phyloP scores from a whole-genome alignment of 495 filamentous ascomycete species.

The Talaromyces ruber region DNA sequence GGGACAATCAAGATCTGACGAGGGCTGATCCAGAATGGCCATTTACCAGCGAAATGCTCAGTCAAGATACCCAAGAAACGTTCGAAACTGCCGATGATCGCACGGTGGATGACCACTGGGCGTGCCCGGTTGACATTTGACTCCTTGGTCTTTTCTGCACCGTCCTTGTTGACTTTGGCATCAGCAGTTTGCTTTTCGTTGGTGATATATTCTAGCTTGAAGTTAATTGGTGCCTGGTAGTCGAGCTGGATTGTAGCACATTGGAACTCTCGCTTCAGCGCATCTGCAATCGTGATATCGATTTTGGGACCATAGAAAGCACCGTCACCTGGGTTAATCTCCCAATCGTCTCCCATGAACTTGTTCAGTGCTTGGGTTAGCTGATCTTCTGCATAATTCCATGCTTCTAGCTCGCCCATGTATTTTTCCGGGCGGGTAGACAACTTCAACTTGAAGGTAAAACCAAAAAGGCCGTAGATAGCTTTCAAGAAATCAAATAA shows the following conservation, averaged over 20 bases:
- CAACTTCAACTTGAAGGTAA: constrained; percentile 92
- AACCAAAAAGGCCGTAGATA: constrained; percentile 86
- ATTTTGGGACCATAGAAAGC: constrained; percentile 98
- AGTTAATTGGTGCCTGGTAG: constrained; percentile 82
- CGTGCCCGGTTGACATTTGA: constrained; percentile 65
- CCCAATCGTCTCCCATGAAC: constrained; percentile 75
- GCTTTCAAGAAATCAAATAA: constrained; percentile 80
- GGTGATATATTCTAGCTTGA: constrained; percentile 76
- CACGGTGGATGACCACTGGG: constrained; percentile 95
- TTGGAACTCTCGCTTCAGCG: constrained; percentile 69
- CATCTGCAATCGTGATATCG: constrained; percentile 83
- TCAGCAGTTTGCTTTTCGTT: constrained; percentile 45
- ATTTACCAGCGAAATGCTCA: constrained; percentile 95
- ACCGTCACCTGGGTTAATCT: constrained; percentile 85
- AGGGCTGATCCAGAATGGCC: constrained; percentile 96
- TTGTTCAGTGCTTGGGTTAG: constrained; percentile 68
- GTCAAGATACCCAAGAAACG: constrained; percentile 88
- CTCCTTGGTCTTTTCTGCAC: constrained; percentile 22
- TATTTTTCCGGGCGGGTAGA: constrained; percentile 92
- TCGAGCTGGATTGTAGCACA: constrained; percentile 98
- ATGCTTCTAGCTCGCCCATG: constrained; percentile 77
- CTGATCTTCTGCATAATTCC: constrained; percentile 77
- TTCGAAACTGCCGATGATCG: constrained; percentile 89
- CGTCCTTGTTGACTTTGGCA: constrained; percentile 21
- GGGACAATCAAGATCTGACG: constrained; percentile 88